Conservation (phyloP, 306 rosid genomes). For the Acacia acuminata region DNA sequence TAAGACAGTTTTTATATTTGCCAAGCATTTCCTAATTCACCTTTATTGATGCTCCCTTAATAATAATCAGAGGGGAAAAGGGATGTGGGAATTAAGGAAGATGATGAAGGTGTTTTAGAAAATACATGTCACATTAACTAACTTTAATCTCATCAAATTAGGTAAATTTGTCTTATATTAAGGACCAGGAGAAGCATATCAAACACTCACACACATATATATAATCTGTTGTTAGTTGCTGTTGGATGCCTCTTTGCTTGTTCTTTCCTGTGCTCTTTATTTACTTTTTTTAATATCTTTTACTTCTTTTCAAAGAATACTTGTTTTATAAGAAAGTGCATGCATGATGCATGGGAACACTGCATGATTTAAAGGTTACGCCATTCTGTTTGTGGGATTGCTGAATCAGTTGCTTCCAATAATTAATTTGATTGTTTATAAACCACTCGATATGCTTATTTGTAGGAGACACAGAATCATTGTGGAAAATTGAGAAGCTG, state of each 20-base stretch:
- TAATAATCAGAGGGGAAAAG: too few relatives aligned
- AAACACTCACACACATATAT: background rate
- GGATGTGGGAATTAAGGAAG: too few relatives aligned
- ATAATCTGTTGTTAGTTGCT: background rate
- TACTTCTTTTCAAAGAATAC: background rate
- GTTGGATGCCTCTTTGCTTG: background rate
- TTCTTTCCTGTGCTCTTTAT: background rate
- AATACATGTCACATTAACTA: too few relatives aligned
- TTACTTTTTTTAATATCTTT: too few relatives aligned
- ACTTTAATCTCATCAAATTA: too few relatives aligned
- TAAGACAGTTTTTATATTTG: too few relatives aligned
- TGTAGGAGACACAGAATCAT: slow-evolving; percentile 67
- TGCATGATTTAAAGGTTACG: slow-evolving; percentile 10
- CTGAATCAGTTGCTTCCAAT: background rate
- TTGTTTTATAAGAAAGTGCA: slow-evolving; percentile 6
- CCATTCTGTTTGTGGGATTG: slow-evolving; percentile 5
- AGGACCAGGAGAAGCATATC: too few relatives aligned
- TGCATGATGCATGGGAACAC: slow-evolving; percentile 2
- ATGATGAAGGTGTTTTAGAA: too few relatives aligned
- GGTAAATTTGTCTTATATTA: too few relatives aligned
- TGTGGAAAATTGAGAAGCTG: slow-evolving; percentile 77
- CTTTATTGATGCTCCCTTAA: too few relatives aligned
- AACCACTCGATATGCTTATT: slow-evolving; percentile 33
- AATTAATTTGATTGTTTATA: slow-evolving; percentile 24
- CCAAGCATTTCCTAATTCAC: too few relatives aligned